Percentiles rank a stretch among this genome's conserved stretches.
Conservation (phyloP, 768 basidiomycete genomes). For the Trametes villosa region DNA sequence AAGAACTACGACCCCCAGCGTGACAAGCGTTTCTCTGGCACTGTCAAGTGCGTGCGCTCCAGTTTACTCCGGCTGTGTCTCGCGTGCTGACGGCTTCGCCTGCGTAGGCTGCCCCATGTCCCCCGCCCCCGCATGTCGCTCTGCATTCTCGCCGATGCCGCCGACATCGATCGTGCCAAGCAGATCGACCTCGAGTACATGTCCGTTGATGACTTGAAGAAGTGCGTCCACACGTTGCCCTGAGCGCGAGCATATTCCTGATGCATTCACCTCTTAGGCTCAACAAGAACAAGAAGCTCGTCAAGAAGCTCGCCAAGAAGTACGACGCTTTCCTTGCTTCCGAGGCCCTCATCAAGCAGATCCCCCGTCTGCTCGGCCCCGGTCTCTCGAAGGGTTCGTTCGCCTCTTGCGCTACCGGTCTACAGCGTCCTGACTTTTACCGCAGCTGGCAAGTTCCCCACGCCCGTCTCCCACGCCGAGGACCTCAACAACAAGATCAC, state of each 20-base stretch:
- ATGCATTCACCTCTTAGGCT: constrained; percentile 52
- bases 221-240: constrained; percentile 52
- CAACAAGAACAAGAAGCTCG: constrained; percentile 99
- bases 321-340: constrained; percentile 99
- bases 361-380: constrained; percentile 98
- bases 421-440: background rate
- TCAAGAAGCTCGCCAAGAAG: constrained; percentile 99
- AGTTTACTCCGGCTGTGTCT: background rate
- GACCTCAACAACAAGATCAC: constrained; percentile 88
- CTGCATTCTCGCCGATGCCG: constrained; percentile 99
- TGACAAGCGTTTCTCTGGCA: constrained; percentile 99
- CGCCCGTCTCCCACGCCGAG: constrained; percentile 91
- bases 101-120: constrained; percentile 84
- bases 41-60: constrained; percentile 76
- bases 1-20: constrained; percentile 99
- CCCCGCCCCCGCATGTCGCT: constrained; percentile 99
- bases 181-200: constrained; percentile 98
- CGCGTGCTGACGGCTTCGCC: background rate
- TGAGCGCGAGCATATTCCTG: background rate
- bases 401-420: background rate
- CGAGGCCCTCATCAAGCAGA: constrained; percentile 98
- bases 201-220: constrained; percentile 99
- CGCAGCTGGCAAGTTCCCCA: constrained; percentile 98
- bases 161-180: constrained; percentile 98
- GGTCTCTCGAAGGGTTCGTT: constrained; percentile 95